phyloP scores from a whole-genome alignment of 2,329 filamentous ascomycete genomes.

The Zymoseptoria tritici region DNA sequence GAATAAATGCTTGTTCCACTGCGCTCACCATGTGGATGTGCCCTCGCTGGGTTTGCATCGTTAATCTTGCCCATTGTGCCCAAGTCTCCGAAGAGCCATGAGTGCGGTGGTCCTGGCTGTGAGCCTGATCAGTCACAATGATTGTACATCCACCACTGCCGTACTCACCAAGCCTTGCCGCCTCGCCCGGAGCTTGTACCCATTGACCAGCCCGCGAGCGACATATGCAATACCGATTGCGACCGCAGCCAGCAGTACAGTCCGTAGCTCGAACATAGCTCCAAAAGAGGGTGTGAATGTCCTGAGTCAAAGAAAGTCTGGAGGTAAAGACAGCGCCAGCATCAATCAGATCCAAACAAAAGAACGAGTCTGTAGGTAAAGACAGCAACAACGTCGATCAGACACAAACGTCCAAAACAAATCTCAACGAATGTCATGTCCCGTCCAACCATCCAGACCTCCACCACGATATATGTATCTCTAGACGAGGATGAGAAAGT shows the following conservation, averaged over 20 bases:
- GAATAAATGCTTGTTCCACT: background rate
- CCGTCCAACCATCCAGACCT: no score
- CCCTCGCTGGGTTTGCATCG: background rate
- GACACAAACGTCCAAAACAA: no score
- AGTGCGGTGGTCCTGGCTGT: conserved; percentile 17
- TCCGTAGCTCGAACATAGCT: background rate
- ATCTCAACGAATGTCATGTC: no score
- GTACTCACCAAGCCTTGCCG: background rate
- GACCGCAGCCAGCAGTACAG: background rate
- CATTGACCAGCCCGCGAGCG: background rate
- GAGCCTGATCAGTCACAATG: background rate
- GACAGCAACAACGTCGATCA: no score
- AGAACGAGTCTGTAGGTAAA: no score
- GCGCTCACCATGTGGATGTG: conserved; percentile 11
- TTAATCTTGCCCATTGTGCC: conserved; percentile 12
- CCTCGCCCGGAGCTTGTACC: background rate
- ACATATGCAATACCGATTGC: background rate
- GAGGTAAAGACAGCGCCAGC: background rate
- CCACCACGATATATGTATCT: no score
- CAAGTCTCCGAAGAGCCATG: conserved; percentile 17
- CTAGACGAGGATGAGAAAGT: no score
- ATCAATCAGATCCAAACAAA: no score
- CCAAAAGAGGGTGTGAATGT: background rate
- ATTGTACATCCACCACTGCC: background rate
- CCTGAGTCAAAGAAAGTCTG: background rate